Evolutionary conservation across 768 basidiomycete species (phyloP).

Genomic region (Boletellus emodensis): DNA sequence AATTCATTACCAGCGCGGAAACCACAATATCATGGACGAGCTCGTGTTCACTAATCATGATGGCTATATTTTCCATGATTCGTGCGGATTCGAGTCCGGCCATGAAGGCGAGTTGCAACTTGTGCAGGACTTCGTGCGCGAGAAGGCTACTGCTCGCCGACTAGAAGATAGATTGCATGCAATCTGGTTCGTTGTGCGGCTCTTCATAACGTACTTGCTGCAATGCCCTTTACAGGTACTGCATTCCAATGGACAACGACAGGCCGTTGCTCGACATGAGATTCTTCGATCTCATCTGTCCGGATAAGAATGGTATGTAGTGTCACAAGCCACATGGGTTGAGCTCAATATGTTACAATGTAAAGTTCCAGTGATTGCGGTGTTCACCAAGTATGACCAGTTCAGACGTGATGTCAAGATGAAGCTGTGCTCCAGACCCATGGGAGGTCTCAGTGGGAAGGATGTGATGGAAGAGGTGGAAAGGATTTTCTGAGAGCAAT

Average conservation of each 20-base stretch:
- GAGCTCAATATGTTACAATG: not conserved
- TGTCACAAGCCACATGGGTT: not conserved
- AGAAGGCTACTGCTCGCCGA: not conserved
- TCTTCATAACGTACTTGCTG: too few species aligned
- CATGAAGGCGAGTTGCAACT: not conserved
- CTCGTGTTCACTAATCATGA: not conserved
- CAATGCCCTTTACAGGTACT: not conserved
- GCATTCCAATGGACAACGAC: not conserved
- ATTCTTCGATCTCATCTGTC: not conserved
- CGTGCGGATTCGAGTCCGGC: not conserved
- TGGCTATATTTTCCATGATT: not conserved
- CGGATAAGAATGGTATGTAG: not conserved
- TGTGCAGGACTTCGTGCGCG: not conserved
- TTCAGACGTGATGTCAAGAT: not conserved
- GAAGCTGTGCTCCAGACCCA: not conserved
- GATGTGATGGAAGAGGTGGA: not conserved
- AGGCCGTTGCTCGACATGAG: not conserved
- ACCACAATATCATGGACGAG: not conserved
- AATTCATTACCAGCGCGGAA: not conserved
- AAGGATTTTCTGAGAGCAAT: not conserved
- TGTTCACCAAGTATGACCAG: not conserved
- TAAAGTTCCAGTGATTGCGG: not conserved
- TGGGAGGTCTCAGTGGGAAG: not conserved
- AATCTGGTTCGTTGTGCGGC: not conserved
- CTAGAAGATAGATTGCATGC: not conserved